Conservation (phyloP, 2,329 filamentous ascomycete species). For the Hypoxylon sp. region DNA sequence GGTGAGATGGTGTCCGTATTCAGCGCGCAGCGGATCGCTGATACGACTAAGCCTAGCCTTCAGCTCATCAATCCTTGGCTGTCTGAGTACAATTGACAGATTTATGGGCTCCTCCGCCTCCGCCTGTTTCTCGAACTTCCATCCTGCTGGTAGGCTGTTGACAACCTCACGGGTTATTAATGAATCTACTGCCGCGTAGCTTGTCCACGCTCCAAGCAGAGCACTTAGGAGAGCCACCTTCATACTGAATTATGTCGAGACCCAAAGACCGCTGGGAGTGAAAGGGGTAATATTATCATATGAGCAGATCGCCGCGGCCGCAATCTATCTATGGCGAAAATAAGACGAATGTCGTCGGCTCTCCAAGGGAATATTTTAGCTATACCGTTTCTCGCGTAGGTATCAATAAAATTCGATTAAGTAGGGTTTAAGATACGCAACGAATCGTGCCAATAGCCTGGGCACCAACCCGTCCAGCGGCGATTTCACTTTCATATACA, state of each 20-base stretch:
- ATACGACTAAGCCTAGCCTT: constrained; percentile 50
- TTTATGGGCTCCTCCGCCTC: constrained; percentile 49
- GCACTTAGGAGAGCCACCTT: constrained; percentile 13
- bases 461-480: constrained; percentile 3
- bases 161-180: constrained; percentile 28
- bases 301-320: not conserved
- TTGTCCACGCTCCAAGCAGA: constrained; percentile 27
- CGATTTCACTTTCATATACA: constrained; percentile 30
- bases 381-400: not conserved
- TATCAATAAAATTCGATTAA: constrained; percentile 2
- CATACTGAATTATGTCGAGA: constrained; percentile 20
- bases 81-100: constrained; percentile 52
- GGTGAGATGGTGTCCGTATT: constrained; percentile 55
- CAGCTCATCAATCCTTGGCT: constrained; percentile 52
- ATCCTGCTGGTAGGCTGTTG: constrained; percentile 49
- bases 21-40: constrained; percentile 43
- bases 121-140: constrained; percentile 49
- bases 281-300: not conserved
- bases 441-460: not conserved
- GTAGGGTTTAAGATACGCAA: not conserved
- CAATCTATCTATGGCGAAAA: constrained; percentile 9
- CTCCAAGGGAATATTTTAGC: constrained; percentile 7
- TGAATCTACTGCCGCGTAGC: constrained; percentile 20
- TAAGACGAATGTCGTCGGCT: not conserved
- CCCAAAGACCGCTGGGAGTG: not conserved